Evolutionary conservation across 768 basidiomycete genomes (phyloP).

Genomic region (Leucosporidium yakuticum): DNA sequence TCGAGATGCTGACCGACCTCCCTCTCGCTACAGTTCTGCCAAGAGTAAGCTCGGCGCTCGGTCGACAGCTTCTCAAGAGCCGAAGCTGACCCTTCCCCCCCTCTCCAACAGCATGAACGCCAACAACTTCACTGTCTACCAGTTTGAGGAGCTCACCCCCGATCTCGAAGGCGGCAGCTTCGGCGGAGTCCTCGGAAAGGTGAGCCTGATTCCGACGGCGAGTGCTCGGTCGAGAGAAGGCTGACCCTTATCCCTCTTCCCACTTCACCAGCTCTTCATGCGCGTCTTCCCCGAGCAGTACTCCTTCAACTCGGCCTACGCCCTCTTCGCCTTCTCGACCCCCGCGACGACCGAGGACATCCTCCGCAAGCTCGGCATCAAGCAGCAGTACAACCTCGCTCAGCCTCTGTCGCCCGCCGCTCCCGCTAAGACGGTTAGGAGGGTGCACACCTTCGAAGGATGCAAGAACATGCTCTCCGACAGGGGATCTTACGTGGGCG

Average conservation of each 20-base stretch:
- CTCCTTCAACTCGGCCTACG: conserved; percentile 59
- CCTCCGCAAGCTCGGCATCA: conserved; percentile 8
- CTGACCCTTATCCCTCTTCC: conserved; percentile 54
- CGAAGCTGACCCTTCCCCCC: conserved; percentile 49
- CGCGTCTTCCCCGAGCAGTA: conserved; percentile 65
- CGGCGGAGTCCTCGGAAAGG: conserved; percentile 28
- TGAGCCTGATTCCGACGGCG: conserved; percentile 17
- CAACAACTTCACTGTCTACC: conserved; percentile 70
- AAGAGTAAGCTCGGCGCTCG: background rate
- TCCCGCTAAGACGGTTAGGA: background rate
- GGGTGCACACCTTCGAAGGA: background rate
- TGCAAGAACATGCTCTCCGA: conserved; percentile 2
- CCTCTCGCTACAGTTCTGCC: conserved; percentile 3
- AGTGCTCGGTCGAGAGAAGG: background rate
- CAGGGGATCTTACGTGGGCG: background rate
- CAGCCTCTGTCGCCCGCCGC: background rate
- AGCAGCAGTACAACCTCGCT: conserved; percentile 8
- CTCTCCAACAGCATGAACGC: conserved; percentile 66
- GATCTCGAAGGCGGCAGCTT: conserved; percentile 23
- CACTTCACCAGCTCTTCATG: conserved; percentile 51
- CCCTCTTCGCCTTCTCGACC: conserved; percentile 66
- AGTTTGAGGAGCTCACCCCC: conserved; percentile 42
- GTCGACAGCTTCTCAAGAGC: conserved; percentile 1
- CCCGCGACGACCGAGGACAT: conserved; percentile 21
- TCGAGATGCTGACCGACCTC: too few relatives aligned